Conservation (phyloP, 176 grass and related monocot genomes). For the Aegilops tauschii region DNA sequence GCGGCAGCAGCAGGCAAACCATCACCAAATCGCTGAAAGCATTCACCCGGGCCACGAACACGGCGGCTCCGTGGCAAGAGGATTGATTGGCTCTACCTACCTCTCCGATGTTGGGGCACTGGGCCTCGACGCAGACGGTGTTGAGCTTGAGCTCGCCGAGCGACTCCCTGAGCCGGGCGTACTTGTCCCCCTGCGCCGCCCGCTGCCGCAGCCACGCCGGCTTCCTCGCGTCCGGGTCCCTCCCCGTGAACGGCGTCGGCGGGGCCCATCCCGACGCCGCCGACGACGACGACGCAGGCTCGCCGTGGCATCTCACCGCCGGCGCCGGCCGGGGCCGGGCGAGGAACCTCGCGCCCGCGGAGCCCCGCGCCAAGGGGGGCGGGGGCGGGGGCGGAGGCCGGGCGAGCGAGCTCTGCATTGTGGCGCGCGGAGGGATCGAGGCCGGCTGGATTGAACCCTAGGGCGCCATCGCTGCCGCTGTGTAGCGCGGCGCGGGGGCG, state of each 20-base stretch:
- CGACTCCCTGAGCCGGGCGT: slow-evolving; percentile 53
- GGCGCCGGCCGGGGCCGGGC: background rate
- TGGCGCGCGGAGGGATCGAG: slow-evolving; percentile 7
- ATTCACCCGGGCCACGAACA: too few species aligned
- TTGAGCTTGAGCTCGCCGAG: slow-evolving; percentile 79
- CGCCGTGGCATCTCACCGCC: slow-evolving; percentile 38
- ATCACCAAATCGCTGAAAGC: background rate
- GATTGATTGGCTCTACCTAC: slow-evolving; percentile 9
- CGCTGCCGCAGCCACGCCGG: slow-evolving; percentile 85
- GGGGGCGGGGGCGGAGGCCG: slow-evolving; percentile 2
- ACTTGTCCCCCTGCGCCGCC: slow-evolving; percentile 80
- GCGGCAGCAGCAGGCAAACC: background rate
- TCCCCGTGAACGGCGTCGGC: slow-evolving; percentile 55
- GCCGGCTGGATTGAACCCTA: background rate
- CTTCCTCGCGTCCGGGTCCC: slow-evolving; percentile 66
- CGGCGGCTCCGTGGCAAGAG: background rate
- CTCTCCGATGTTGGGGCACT: slow-evolving; percentile 98
- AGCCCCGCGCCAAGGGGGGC: background rate
- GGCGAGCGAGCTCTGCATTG: slow-evolving; percentile 34
- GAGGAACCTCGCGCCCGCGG: background rate
- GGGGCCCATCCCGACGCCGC: slow-evolving; percentile 25
- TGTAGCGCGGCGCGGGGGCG: background rate
- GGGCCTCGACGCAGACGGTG: slow-evolving; percentile 89
- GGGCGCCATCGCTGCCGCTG: background rate
- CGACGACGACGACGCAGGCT: background rate